Percentiles rank a stretch among this genome's conserved stretches.
Conservation (phyloP, 257 asterid genomes). For the Ophiorrhiza pumila region DNA sequence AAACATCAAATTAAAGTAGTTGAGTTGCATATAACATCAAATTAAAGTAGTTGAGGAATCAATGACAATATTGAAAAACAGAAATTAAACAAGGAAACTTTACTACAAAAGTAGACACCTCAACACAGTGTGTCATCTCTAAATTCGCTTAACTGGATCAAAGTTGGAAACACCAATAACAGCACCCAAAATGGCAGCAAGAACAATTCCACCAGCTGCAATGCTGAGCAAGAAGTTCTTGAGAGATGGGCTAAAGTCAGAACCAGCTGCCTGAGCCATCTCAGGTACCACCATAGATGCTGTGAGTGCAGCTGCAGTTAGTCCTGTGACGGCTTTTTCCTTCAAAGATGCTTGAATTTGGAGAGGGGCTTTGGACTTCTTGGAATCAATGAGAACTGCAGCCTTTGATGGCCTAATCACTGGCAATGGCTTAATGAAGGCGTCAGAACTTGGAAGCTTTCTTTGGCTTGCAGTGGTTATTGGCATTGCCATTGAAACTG, state of each 20-base stretch:
- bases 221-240: constrained; percentile 61
- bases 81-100: neutral
- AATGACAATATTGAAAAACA: neutral
- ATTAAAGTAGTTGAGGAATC: neutral
- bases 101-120: neutral
- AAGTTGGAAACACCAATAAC: constrained; percentile 49
- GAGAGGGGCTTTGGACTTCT: constrained; percentile 12
- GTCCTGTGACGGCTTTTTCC: constrained; percentile 40
- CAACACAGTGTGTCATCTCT: neutral
- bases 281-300: constrained; percentile 48
- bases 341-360: constrained; percentile 39
- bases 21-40: constrained; percentile 6
- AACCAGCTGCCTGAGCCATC: constrained; percentile 42
- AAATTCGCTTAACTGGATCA: constrained; percentile 48
- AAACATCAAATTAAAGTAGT: neutral
- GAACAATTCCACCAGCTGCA: constrained; percentile 45
- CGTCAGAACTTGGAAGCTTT: constrained; percentile 29
- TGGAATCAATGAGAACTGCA: constrained; percentile 2
- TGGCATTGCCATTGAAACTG: constrained; percentile 45
- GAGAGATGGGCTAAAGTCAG: constrained; percentile 40
- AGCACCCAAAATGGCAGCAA: constrained; percentile 35
- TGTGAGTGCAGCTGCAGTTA: constrained; percentile 37
- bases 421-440: constrained; percentile 37
- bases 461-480: constrained; percentile 21
- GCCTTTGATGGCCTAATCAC: constrained; percentile 21